Percentiles rank a stretch among this genome's conserved stretches.
phyloP scores from a whole-genome alignment of 257 asterid species.

The Fraxinus pennsylvanica region DNA sequence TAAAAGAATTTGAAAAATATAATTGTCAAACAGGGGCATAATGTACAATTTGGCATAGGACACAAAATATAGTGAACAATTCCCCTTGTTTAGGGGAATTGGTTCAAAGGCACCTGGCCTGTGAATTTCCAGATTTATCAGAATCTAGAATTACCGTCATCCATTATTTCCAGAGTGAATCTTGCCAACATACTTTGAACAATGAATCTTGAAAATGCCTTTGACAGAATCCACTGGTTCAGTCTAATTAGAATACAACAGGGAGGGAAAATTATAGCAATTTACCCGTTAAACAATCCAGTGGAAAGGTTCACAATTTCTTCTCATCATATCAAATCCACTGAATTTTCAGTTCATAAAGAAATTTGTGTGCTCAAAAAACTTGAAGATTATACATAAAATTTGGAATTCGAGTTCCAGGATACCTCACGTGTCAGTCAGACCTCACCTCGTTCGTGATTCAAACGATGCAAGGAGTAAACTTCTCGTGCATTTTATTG shows the following conservation, averaged over 20 bases:
- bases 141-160: not conserved
- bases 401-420: not conserved
- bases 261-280: not conserved
- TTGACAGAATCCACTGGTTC: not conserved
- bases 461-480: not conserved
- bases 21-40: no score
- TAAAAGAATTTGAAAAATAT: no score
- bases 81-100: no score
- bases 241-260: not conserved
- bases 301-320: not conserved
- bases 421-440: not conserved
- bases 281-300: not conserved
- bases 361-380: not conserved
- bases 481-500: not conserved
- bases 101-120: no score
- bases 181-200: not conserved
- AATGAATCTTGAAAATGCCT: not conserved
- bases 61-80: no score
- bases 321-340: not conserved
- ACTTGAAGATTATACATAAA: not conserved
- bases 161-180: not conserved
- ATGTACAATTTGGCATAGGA: no score
- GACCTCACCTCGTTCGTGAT: not conserved
- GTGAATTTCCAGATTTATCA: not conserved
- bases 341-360: not conserved